phyloP scores from a whole-genome alignment of 495 filamentous ascomycete species.

The Venustampulla echinocandica region DNA sequence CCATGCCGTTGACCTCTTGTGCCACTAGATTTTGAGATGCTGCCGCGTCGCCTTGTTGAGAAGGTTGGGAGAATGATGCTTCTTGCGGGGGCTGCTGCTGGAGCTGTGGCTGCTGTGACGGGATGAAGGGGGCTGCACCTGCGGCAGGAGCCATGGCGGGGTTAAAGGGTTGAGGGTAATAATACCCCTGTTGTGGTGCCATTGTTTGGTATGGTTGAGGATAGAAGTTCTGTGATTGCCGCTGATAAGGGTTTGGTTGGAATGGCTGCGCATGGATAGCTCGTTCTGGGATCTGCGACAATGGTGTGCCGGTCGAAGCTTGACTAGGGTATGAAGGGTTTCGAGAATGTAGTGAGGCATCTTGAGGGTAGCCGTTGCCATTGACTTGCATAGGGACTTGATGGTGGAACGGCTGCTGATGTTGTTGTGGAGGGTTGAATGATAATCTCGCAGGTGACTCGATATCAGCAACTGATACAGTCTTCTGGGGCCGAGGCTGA shows the following conservation, averaged over 20 bases:
- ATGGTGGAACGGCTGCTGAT: conserved; percentile 85
- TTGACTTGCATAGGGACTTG: conserved; percentile 69
- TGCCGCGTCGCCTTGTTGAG: conserved; percentile 35
- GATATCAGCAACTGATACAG: conserved; percentile 89
- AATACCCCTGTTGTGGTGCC: conserved; percentile 44
- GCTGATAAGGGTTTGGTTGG: conserved; percentile 60
- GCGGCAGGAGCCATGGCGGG: conserved; percentile 39
- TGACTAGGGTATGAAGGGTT: conserved; percentile 72
- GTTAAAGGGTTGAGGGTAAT: conserved; percentile 48
- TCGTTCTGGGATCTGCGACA: conserved; percentile 90
- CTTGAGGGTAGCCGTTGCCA: conserved; percentile 46
- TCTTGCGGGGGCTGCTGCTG: conserved; percentile 27
- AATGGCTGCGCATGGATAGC: conserved; percentile 89
- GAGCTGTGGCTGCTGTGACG: conserved; percentile 43
- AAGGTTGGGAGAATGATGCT: conserved; percentile 31
- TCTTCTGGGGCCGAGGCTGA: conserved; percentile 90
- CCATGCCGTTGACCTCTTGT: conserved; percentile 88
- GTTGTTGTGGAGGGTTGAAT: conserved; percentile 52
- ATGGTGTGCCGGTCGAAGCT: conserved; percentile 69
- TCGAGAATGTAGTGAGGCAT: conserved; percentile 50
- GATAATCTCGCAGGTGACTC: conserved; percentile 70
- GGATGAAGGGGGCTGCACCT: conserved; percentile 48
- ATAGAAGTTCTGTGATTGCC: conserved; percentile 50
- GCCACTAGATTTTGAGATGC: conserved; percentile 62
- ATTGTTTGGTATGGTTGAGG: conserved; percentile 37